These are phyloP conservation scores for Hibiscus mutabilis DNA, from an alignment of 345 rosid species.

Conservation along the genomic window DNA sequence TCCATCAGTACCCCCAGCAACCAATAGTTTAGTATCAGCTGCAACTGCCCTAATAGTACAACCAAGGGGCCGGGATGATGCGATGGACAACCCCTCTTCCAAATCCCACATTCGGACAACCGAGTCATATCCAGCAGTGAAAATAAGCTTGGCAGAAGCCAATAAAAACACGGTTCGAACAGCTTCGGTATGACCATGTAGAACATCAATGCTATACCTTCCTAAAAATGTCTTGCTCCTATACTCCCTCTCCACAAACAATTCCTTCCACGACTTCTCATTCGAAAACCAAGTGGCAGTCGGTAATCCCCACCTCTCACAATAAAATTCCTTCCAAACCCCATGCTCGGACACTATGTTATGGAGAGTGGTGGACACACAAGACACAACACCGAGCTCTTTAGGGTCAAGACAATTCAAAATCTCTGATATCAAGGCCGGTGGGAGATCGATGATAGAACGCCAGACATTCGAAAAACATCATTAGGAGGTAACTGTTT, in stretches of 20 bases:
- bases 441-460: constrained; percentile 74
- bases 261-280: constrained; percentile 73
- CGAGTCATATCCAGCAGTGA: constrained; percentile 79
- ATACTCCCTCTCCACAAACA: constrained; percentile 86
- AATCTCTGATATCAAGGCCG: constrained; percentile 69
- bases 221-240: constrained; percentile 74
- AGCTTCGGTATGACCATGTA: constrained; percentile 87
- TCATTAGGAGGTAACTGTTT: constrained; percentile 33
- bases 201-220: constrained; percentile 49
- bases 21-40: constrained; percentile 69
- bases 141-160: constrained; percentile 75
- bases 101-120: constrained; percentile 82
- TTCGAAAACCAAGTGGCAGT: constrained; percentile 27
- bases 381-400: constrained; percentile 80
- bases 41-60: constrained; percentile 80
- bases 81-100: constrained; percentile 73
- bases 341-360: constrained; percentile 69
- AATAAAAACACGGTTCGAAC: constrained; percentile 59
- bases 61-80: constrained; percentile 70
- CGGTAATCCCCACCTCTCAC: constrained; percentile 85
- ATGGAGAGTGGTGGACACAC: constrained; percentile 62
- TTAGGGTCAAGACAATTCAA: constrained; percentile 71
- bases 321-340: constrained; percentile 82
- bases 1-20: constrained; percentile 88
- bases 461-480: constrained; percentile 18